These are phyloP conservation scores for Senecio squalidus DNA, from an alignment of 140 eudicot species.

Conservation along the genomic window DNA sequence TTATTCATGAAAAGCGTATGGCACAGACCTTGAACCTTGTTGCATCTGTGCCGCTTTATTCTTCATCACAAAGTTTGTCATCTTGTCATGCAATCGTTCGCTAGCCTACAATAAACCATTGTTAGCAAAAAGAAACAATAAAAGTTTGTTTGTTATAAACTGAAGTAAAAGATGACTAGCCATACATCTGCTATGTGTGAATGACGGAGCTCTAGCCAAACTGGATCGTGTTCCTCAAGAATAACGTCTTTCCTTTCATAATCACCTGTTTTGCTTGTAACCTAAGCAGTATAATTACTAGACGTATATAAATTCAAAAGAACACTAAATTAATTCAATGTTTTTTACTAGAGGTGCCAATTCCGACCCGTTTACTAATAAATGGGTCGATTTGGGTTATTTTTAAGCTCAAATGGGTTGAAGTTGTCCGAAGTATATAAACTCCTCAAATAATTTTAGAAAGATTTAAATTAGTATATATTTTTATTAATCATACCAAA, in stretches of 20 bases:
- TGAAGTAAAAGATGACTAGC: slow-evolving; percentile 5
- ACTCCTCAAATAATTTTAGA: no score
- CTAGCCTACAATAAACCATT: slow-evolving; percentile 67
- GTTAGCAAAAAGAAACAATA: slow-evolving; percentile 27
- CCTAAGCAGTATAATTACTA: slow-evolving; percentile 49
- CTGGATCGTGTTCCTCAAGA: slow-evolving; percentile 93
- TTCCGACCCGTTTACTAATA: not conserved
- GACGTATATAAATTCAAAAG: slow-evolving; percentile 24
- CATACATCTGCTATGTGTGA: slow-evolving; percentile 97
- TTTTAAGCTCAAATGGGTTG: slow-evolving; percentile 5
- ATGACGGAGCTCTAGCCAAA: slow-evolving; percentile 98
- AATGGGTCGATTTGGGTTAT: slow-evolving; percentile 1
- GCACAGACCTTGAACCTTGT: slow-evolving; percentile 64
- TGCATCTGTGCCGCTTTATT: slow-evolving; percentile 92
- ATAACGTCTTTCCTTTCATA: slow-evolving; percentile 78
- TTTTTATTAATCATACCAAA: no score
- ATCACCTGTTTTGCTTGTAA: slow-evolving; percentile 74
- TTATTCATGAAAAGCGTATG: slow-evolving; percentile 9
- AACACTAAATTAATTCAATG: slow-evolving; percentile 6
- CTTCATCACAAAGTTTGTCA: slow-evolving; percentile 79
- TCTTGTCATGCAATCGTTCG: slow-evolving; percentile 89
- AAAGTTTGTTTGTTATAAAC: not conserved
- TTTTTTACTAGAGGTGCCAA: slow-evolving; percentile 2
- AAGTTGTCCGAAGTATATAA: not conserved
- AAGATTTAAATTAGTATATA: no score